Evolutionary conservation across 352 stramenopile species (phyloP), one percentile per base, ranked within the genome.

Genomic region (Hyaloperonospora brassicae): DNA sequence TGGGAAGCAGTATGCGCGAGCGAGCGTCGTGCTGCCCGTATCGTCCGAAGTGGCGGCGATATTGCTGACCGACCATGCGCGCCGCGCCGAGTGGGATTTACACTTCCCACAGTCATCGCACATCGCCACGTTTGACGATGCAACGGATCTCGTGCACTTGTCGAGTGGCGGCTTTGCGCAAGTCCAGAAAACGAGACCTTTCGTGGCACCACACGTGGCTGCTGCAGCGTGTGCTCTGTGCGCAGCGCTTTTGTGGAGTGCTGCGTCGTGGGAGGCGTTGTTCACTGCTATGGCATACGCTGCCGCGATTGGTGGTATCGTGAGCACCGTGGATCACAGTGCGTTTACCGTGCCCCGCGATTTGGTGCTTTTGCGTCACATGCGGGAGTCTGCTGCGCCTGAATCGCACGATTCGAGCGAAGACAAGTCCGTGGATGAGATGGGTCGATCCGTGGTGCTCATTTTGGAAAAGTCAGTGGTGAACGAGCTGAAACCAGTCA

Each of bases 391-490:
- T 8, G 73, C 74, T 43, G 62, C 66, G 40, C 41, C 72, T 44
- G 68, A 80, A 34, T 71, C 71, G 27, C 66, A 65, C 4, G 57
- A 73, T 14, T 64, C 59, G 5, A 47, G 55, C 23, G 60, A 59
- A 11, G 64, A 70, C 47, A 68, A 76, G 36, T 66, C 65, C 1
- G 56, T 68, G 24, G 72, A 70, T 12, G 72, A 91, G 44, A 72
- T 70, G 50, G 66, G 71, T 0, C 75, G 82, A 50, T 81, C 76
- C 5, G 70, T 89, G 13, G 77, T 84, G 39, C 66, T 82, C 44
- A 85, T 92, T 41, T 55, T 89, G 17, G 82, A 92, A 50, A 92
- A 89, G 50, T 92, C 79, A 17, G 78, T 92, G 14, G 65, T 66
- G 12, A 92, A 79, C 49, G 82, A 89, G 43, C 70, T 89, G 7